phyloP scores from a whole-genome alignment of 2,329 filamentous ascomycete genomes.

The Talaromyces sp. region DNA sequence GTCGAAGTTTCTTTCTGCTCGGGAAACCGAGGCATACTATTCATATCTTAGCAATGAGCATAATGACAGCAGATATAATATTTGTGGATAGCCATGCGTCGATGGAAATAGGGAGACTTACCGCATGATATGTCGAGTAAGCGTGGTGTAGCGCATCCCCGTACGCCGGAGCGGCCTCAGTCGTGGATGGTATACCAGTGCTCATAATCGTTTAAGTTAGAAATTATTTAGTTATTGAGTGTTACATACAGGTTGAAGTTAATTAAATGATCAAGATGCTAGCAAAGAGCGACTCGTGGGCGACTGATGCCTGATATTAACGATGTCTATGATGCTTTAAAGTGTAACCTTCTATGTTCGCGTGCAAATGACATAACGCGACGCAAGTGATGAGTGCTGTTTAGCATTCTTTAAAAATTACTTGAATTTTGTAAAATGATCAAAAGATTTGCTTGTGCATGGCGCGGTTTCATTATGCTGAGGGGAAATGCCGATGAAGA shows the following conservation, averaged over 20 bases:
- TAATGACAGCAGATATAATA: background rate
- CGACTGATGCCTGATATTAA: no score
- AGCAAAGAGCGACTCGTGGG: background rate
- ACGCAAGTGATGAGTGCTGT: no score
- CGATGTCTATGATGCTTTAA: no score
- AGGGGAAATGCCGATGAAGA: background rate
- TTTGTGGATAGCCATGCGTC: background rate
- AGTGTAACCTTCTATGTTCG: no score
- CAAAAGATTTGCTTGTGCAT: no score
- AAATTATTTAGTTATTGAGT: background rate
- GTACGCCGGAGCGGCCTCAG: background rate
- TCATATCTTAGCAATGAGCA: background rate
- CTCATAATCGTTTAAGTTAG: background rate
- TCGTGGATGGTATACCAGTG: background rate
- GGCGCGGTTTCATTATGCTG: background rate
- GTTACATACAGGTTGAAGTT: background rate
- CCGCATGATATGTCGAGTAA: background rate
- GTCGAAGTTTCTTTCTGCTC: background rate
- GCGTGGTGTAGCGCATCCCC: background rate
- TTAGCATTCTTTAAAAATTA: no score
- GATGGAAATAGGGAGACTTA: background rate
- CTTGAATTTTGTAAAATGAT: no score
- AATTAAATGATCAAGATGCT: background rate
- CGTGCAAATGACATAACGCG: no score
- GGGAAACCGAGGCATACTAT: background rate